These are phyloP conservation scores for Aspergillus unguis DNA, from an alignment of 2,329 filamentous ascomycete species.

Conservation along the genomic window DNA sequence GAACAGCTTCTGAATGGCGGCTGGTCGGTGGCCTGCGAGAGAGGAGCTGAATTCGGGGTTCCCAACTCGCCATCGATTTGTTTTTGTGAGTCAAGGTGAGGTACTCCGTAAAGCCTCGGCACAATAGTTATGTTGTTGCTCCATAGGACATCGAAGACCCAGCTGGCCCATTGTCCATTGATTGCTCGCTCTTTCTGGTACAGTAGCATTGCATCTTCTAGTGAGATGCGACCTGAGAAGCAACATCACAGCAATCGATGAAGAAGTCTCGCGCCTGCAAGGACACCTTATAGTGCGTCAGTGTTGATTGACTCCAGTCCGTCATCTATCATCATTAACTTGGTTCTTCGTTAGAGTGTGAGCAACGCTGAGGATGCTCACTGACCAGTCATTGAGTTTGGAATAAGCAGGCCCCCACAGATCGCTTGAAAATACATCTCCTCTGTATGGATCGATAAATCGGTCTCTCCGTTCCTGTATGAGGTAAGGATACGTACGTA, in stretches of 20 bases:
- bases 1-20: background rate
- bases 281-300: constrained; percentile 23
- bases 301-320: constrained; percentile 17
- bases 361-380: constrained; percentile 11
- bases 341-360: constrained; percentile 15
- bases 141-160: constrained; percentile 2
- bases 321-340: constrained; percentile 17
- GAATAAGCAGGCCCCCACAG: constrained; percentile 17
- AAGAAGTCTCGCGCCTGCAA: constrained; percentile 15
- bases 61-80: background rate
- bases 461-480: background rate
- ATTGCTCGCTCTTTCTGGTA: background rate
- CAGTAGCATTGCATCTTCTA: constrained; percentile 9
- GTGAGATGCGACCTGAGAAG: constrained; percentile 5
- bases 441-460: constrained; percentile 3
- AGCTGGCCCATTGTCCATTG: constrained; percentile 1
- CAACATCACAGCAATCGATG: constrained; percentile 11
- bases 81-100: constrained; percentile 9
- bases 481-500: constrained; percentile 3
- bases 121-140: constrained; percentile 1
- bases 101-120: constrained; percentile 9
- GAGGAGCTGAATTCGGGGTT: constrained; percentile 1
- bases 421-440: constrained; percentile 15
- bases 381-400: constrained; percentile 17
- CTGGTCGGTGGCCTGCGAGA: background rate